Conservation (phyloP, 2,329 filamentous ascomycete genomes). For the Lasiodiplodia citricola region DNA sequence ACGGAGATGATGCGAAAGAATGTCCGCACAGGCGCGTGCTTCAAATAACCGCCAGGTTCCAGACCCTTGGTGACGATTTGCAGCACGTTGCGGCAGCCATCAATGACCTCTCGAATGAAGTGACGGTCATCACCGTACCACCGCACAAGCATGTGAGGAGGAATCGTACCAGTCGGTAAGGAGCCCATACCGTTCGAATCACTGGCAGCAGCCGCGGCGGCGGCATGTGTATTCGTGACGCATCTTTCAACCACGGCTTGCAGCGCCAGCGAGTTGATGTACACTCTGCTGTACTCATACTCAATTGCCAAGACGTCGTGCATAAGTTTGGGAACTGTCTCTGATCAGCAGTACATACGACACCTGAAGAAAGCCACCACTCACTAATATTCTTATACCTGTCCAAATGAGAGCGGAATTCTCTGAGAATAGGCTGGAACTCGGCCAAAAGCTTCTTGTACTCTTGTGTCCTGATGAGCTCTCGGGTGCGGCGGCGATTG, state of each 20-base stretch:
- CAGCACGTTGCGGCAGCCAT: conserved; percentile 77
- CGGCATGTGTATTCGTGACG: conserved; percentile 71
- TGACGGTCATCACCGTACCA: conserved; percentile 64
- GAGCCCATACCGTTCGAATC: neutral
- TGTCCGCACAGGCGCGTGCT: conserved; percentile 81
- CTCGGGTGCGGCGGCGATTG: conserved; percentile 84
- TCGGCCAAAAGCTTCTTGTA: conserved; percentile 82
- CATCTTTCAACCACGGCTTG: conserved; percentile 95
- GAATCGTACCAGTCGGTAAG: conserved; percentile 46
- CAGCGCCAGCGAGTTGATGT: conserved; percentile 90
- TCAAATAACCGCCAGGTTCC: conserved; percentile 74
- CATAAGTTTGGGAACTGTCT: conserved; percentile 61
- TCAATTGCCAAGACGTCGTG: conserved; percentile 86
- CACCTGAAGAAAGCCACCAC: neutral
- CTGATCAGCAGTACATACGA: neutral
- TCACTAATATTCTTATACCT: conserved; percentile 51
- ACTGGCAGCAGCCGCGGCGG: conserved; percentile 48
- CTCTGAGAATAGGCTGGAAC: conserved; percentile 76
- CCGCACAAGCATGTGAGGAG: conserved; percentile 51
- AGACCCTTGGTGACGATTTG: conserved; percentile 78
- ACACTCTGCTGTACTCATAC: conserved; percentile 93
- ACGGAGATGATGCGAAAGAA: conserved; percentile 88
- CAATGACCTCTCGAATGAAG: conserved; percentile 73
- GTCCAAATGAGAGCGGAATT: conserved; percentile 85
- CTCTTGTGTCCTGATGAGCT: conserved; percentile 83